These are phyloP conservation scores for Haplosporangium gracile DNA, from an alignment of 192 early-diverging fungal genomes.

Conservation along the genomic window DNA sequence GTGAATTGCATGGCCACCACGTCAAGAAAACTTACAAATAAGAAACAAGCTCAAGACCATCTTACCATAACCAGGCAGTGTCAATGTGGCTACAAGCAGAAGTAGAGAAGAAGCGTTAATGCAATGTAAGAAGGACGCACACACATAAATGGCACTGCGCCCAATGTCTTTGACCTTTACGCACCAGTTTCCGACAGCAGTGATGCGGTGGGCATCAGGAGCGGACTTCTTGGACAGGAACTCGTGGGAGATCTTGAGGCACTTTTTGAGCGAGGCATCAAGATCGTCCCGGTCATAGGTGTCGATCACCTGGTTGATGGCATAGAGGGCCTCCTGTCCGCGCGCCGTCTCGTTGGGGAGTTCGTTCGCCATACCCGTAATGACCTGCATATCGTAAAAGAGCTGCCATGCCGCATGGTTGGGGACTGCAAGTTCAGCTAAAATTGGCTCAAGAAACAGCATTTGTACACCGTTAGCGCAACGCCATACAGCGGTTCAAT, in stretches of 20 bases:
- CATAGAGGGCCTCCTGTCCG: slow-evolving; percentile 82
- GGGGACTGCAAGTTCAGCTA: slow-evolving; percentile 77
- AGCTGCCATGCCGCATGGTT: slow-evolving; percentile 80
- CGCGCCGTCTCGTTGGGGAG: slow-evolving; percentile 78
- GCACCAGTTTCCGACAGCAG: slow-evolving; percentile 91
- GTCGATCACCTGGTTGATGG: slow-evolving; percentile 88
- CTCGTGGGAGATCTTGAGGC: slow-evolving; percentile 64
- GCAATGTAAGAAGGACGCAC: too few relatives aligned
- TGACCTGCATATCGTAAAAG: slow-evolving; percentile 82
- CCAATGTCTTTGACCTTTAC: neutral
- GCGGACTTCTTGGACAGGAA: slow-evolving; percentile 79
- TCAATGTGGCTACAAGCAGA: slow-evolving; percentile 57
- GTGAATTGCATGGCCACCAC: neutral
- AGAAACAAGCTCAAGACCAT: neutral
- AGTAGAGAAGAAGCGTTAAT: neutral
- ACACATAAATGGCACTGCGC: too few relatives aligned
- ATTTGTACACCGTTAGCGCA: slow-evolving; percentile 10
- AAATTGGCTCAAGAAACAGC: neutral
- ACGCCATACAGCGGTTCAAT: neutral
- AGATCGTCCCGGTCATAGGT: slow-evolving; percentile 56
- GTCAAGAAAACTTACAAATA: too few relatives aligned
- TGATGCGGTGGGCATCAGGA: slow-evolving; percentile 78
- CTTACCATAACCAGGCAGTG: slow-evolving; percentile 90
- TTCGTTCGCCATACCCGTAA: slow-evolving; percentile 78
- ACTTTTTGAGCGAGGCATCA: slow-evolving; percentile 32